Evolutionary conservation across 2,329 filamentous ascomycete species (phyloP), one percentile per base, ranked within the genome.

Genomic region (Aspergillus pseudoterreus): DNA sequence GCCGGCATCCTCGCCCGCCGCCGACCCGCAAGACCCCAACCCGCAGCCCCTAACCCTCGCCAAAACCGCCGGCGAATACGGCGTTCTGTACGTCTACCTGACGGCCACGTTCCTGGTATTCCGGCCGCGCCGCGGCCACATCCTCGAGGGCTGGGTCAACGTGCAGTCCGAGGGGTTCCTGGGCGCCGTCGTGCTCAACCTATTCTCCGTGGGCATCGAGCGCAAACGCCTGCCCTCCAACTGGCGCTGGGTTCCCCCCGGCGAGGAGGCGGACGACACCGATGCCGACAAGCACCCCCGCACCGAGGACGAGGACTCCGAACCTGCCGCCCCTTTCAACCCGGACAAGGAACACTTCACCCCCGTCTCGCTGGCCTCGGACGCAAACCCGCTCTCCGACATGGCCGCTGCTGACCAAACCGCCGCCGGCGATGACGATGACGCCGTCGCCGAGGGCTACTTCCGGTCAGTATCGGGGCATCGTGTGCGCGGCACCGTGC

Each of bases 171-270:
- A 94, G 61, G 90, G 90, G 6, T 90, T 96, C 65, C 80, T 99
- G 6, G 92, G 92, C 17, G 82, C 96, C 2, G 84, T 95, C 10
- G 94, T 90, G 69, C 92, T 90, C 73, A 92, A 92, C 69, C 83
- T 90, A 58, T 97, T 97, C 78, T 95, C 94, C 60, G 89, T 92
- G 1, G 90, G 87, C 41, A 88, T 99, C 53, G 87, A 92, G 62
- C 80, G 86, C 19, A 82, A 82, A 54, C 80, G 89, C 33, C 76
- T 99, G 14, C 94, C 94, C 0, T 71, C 75, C 12, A 80, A 82
- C 21, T 99, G 92, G 94, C 83, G 77, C 55, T 97, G 90, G 87
- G 79, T 90, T 14, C 82, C 84, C 10, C 78, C 83, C 8, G 73
- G 71, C n/a, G 64, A 71, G 43, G 59, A 52, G 1, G 60, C 63